These are phyloP conservation scores for Mycosphaerella sp. DNA, from an alignment of 2,329 filamentous ascomycete genomes.

Conservation along the genomic window DNA sequence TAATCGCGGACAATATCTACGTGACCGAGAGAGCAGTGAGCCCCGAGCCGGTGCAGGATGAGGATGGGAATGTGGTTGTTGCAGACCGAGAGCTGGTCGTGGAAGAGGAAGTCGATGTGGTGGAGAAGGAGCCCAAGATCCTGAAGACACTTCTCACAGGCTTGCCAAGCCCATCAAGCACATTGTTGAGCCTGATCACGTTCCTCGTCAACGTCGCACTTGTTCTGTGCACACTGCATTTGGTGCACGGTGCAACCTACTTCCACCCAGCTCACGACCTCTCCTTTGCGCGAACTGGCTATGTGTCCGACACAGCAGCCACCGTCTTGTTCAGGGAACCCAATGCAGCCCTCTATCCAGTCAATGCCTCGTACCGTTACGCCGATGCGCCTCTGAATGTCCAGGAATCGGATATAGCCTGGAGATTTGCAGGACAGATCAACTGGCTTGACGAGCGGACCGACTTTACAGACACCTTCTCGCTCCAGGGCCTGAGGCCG, in stretches of 20 bases:
- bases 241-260: constrained; percentile 65
- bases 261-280: constrained; percentile 67
- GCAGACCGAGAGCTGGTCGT: constrained; percentile 52
- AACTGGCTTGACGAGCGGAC: constrained; percentile 64
- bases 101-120: constrained; percentile 55
- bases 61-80: constrained; percentile 31
- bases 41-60: constrained; percentile 22
- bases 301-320: constrained; percentile 73
- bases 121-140: constrained; percentile 51
- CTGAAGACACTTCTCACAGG: constrained; percentile 67
- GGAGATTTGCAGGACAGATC: constrained; percentile 62
- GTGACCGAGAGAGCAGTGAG: constrained; percentile 38
- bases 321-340: constrained; percentile 82
- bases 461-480: constrained; percentile 72
- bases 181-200: constrained; percentile 52
- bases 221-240: constrained; percentile 65
- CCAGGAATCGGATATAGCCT: constrained; percentile 47
- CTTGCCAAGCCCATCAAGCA: constrained; percentile 64
- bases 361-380: constrained; percentile 59
- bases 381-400: constrained; percentile 26
- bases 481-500: constrained; percentile 59
- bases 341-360: constrained; percentile 63
- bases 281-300: constrained; percentile 80
- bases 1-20: constrained; percentile 32
- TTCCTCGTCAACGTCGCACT: constrained; percentile 62